Evolutionary conservation across 257 asterid species (phyloP), one percentile per base, ranked within the genome.

Genomic region (Salvia miltiorrhiza): DNA sequence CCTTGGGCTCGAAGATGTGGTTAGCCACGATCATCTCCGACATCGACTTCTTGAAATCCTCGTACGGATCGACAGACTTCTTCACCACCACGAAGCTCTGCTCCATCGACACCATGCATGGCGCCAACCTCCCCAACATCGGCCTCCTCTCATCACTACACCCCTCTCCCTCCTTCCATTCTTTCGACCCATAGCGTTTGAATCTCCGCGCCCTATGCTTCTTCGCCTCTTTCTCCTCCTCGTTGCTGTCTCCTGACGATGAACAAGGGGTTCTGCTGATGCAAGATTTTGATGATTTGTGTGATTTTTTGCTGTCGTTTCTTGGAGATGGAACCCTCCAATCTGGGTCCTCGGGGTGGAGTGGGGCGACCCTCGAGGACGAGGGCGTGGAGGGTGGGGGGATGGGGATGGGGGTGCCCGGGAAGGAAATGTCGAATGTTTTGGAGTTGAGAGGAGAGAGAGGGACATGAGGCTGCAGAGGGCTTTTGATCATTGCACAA

Each of bases 11-110:
- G 58, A 84, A 85, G 4, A 85, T 86, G 72, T 87, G 76, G 60
- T 85, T 88, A 74, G 87, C 95, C 66, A 83, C 3, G 58, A 87
- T 85, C 96, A 88, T 88, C 66, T 91, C 97, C 73, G 65, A n/a
- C 95, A 91, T 91, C 2, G 96, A 88, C 26, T 63, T 85, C 90
- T 81, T 91, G 85, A 91, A 91, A 82, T 91, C 97, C 65, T 86
- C 75, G n/a, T 70, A 81, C 2, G 97, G 97, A 39, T 87, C 84
- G 24, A 26, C 77, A 1, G 96, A 88, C 73, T 68, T 84, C 94
- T 91, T 91, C 85, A 81, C 79, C 77, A 88, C 79, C 2, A 87
- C 86, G 33, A 82, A 87, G 58, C 90, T 85, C 67, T 79, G 75
- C 6, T 77, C 75, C 77, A 74, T 80, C 54, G 16, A 19, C 81